Evolutionary conservation across 106 monocot genomes (phyloP).

Genomic region (Phalaenopsis equestris): DNA sequence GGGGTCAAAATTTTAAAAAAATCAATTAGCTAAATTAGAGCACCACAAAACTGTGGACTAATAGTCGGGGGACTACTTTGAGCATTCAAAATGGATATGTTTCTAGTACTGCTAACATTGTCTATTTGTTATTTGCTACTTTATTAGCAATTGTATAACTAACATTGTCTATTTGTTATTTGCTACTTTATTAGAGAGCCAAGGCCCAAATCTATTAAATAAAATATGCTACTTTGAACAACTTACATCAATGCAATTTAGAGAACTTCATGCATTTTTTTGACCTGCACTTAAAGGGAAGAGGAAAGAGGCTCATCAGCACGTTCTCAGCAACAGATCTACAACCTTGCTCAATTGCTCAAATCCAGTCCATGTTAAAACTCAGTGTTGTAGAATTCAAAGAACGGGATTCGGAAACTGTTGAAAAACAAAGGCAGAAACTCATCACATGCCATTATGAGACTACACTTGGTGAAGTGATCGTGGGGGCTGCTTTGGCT

Average conservation of each 20-base stretch:
- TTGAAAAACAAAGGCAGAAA: not conserved
- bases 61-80: not conserved
- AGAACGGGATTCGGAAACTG: constrained; percentile 9
- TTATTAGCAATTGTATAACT: too few relatives aligned
- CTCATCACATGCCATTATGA: constrained; percentile 43
- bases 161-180: too few relatives aligned
- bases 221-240: too few relatives aligned
- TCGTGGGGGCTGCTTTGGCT: constrained; percentile 23
- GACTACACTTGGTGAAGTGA: constrained; percentile 36
- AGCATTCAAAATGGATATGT: not conserved
- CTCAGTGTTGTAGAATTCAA: constrained; percentile 43
- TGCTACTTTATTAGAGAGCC: too few relatives aligned
- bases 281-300: constrained; percentile 28
- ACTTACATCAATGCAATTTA: too few relatives aligned
- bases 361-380: constrained; percentile 33
- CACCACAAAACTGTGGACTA: too few relatives aligned
- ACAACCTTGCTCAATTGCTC: constrained; percentile 31
- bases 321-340: constrained; percentile 67
- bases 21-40: too few relatives aligned
- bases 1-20: too few relatives aligned
- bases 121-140: too few relatives aligned
- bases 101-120: not conserved
- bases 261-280: not conserved
- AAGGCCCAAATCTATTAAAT: too few relatives aligned
- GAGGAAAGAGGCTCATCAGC: constrained; percentile 41